Base-by-base conservation (phyloP, 2,329 filamentous ascomycete species). In the Sclerotinia trifoliorum region DNA sequence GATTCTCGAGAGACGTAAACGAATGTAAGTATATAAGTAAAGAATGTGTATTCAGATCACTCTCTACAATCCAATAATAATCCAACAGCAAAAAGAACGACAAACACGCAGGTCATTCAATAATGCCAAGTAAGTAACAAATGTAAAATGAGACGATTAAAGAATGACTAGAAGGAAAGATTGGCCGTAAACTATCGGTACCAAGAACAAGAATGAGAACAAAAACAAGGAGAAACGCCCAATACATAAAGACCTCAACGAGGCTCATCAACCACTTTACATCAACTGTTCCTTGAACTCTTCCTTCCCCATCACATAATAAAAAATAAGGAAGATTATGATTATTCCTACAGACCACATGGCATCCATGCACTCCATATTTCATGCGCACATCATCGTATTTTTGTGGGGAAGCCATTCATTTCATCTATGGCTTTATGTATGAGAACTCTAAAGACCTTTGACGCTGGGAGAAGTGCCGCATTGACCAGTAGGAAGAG, bases 281-380 rank as follows among this genome's bases (percentile, higher is more conserved):
- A 48, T 35, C 42, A 61, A 35, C 39, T 24, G 29, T 56, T 39
- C 32, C 54, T 32, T n/a, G 32, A n/a, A 35, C 44, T 51, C 17
- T 48, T 51, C 46, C 44, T 19, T 17, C 24, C 3, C 42, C 19
- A 17, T 61, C 42, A 61, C 42, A 61, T 17, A 24, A 42, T n/a
- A n/a, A 29, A 35, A 26, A 24, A 13, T 3, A 49, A 61, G 26
- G 19, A 61, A 49, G 19, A 21, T 15, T 24, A 35, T 15, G 15
- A n/a, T 35, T 35, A 49, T 49, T 61, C 58, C 44, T 61, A 61
- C 44, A 48, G 57, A 61, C 57, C 44, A 61, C 26, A 32, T 48
- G 26, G 11, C 19, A 51, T 51, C 46, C 21, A 51, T 39, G 46
- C 15, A 62, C 21, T 26, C 29, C 29, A 51, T 62, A 26, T 51